phyloP scores from a whole-genome alignment of 495 filamentous ascomycete genomes.

The Aspergillus steynii region DNA sequence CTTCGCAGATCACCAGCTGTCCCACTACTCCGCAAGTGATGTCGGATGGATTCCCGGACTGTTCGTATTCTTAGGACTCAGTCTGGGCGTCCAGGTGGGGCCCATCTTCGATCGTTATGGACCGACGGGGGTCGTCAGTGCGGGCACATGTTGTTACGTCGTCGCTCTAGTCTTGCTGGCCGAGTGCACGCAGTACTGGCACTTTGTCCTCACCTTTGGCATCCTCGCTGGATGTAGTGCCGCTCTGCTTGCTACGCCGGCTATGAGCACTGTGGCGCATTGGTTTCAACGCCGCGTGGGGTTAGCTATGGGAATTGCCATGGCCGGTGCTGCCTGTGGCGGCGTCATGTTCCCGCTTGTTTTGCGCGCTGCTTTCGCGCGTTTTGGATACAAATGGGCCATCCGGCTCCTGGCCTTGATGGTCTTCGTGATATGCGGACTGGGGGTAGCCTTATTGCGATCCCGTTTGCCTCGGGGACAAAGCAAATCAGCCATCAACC shows the following conservation, averaged over 20 bases:
- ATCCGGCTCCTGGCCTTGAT: slow-evolving; percentile 61
- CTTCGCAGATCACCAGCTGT: slow-evolving; percentile 59
- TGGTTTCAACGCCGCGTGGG: slow-evolving; percentile 42
- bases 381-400: slow-evolving; percentile 60
- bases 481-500: slow-evolving; percentile 47
- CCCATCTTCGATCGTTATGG: slow-evolving; percentile 66
- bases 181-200: slow-evolving; percentile 58
- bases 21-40: slow-evolving; percentile 51
- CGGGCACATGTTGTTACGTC: slow-evolving; percentile 52
- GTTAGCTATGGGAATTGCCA: slow-evolving; percentile 39
- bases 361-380: slow-evolving; percentile 50
- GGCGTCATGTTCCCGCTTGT: slow-evolving; percentile 64
- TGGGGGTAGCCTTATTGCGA: slow-evolving; percentile 42
- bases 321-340: slow-evolving; percentile 45
- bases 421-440: slow-evolving; percentile 49
- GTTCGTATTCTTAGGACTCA: slow-evolving; percentile 63
- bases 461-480: slow-evolving; percentile 34
- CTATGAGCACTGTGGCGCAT: slow-evolving; percentile 38
- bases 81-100: slow-evolving; percentile 62
- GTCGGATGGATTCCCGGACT: slow-evolving; percentile 67
- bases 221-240: slow-evolving; percentile 57
- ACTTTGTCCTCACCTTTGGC: slow-evolving; percentile 64
- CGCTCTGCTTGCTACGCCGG: slow-evolving; percentile 58
- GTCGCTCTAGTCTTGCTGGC: slow-evolving; percentile 56
- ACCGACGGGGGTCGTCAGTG: slow-evolving; percentile 51